A percentile compares a stretch with the other conserved stretches of the same genome.
phyloP scores from a whole-genome alignment of 495 filamentous ascomycete species.

The Staphylotrichum longicolle region DNA sequence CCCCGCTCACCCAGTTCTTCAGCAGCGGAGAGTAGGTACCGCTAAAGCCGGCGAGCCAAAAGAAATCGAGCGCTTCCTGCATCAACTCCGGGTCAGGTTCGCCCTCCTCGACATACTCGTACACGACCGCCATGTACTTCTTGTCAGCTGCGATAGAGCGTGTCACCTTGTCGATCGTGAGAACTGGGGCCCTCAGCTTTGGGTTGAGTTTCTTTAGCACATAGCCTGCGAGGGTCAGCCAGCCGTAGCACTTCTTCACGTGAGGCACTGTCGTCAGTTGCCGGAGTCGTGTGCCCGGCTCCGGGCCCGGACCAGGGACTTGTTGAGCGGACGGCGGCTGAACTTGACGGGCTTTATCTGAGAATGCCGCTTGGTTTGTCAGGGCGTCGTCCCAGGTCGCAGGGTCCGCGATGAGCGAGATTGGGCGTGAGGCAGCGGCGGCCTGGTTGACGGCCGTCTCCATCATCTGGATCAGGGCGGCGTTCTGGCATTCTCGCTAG shows the following conservation, averaged over 20 bases:
- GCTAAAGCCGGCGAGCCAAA: conserved; percentile 11
- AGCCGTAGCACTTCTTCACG: conserved; percentile 10
- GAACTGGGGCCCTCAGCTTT: not conserved
- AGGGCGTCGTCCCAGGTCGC: not conserved
- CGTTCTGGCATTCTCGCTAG: conserved; percentile 12
- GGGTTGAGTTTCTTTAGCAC: not conserved
- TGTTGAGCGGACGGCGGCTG: not conserved
- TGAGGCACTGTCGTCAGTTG: conserved; percentile 1
- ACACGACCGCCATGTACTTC: conserved; percentile 2
- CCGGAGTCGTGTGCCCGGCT: not conserved
- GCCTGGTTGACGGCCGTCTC: conserved; percentile 4
- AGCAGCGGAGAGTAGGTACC: not conserved
- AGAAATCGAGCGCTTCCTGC: conserved; percentile 1
- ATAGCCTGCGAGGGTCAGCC: not conserved
- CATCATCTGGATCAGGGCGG: conserved; percentile 13
- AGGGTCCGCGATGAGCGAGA: conserved; percentile 2
- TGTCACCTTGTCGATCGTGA: not conserved
- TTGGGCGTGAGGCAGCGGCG: not conserved
- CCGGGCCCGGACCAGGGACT: too few relatives aligned
- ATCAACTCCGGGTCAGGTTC: not conserved
- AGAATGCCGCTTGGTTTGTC: conserved; percentile 4
- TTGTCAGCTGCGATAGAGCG: not conserved
- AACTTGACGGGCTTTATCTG: not conserved
- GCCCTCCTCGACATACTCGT: conserved; percentile 5
- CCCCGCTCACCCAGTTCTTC: conserved; percentile 8